Evolutionary conservation across 1,284 basidiomycete genomes (phyloP).

Genomic region (Moesziomyces sp.): DNA sequence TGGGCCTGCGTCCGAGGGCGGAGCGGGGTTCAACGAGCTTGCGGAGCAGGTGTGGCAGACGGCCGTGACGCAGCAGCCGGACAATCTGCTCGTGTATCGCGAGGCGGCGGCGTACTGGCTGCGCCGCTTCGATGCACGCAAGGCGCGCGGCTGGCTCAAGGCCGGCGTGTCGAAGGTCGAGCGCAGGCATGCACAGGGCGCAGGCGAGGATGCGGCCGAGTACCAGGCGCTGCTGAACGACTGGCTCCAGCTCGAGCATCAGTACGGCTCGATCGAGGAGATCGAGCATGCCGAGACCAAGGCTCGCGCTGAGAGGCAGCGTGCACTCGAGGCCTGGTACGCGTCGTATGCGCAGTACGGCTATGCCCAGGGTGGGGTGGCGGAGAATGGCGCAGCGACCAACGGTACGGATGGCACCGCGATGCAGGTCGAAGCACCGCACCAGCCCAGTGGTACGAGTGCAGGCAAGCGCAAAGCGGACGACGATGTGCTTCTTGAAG

Average conservation of each 20-base stretch:
- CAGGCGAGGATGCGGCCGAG: slow-evolving; percentile 4
- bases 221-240: slow-evolving; percentile 83
- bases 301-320: slow-evolving; percentile 70
- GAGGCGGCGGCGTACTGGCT: slow-evolving; percentile 54
- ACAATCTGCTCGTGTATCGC: slow-evolving; percentile 43
- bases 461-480: slow-evolving; percentile 54
- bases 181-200: slow-evolving; percentile 14
- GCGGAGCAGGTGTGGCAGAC: slow-evolving; percentile 60
- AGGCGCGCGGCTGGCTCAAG: slow-evolving; percentile 55
- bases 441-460: not conserved
- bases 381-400: not conserved
- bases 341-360: slow-evolving; percentile 67
- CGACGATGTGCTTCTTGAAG: slow-evolving; percentile 16
- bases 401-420: slow-evolving; percentile 12
- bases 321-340: slow-evolving; percentile 70
- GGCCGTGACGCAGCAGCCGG: slow-evolving; percentile 43
- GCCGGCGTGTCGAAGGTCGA: slow-evolving; percentile 36
- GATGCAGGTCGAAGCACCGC: slow-evolving; percentile 21
- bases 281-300: slow-evolving; percentile 74
- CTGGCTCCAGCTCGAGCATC: slow-evolving; percentile 85
- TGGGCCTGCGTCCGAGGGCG: slow-evolving; percentile 43
- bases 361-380: slow-evolving; percentile 72
- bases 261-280: slow-evolving; percentile 79
- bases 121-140: slow-evolving; percentile 41
- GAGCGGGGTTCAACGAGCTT: slow-evolving; percentile 45